These are phyloP conservation scores for Microglena sp. DNA, from an alignment of 139 green algal species.

Conservation along the genomic window DNA sequence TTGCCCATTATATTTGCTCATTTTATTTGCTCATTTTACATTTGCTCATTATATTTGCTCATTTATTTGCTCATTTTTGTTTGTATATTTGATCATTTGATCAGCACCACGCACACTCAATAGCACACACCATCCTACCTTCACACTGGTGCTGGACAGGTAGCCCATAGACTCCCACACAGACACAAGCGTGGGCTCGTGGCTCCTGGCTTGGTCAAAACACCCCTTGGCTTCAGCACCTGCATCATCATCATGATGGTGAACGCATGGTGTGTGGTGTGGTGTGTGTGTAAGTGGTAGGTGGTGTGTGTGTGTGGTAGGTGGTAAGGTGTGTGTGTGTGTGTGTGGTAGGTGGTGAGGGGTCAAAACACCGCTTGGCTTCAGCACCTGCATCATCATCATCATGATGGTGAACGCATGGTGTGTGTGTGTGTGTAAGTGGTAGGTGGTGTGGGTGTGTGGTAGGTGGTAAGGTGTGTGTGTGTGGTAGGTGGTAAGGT, in stretches of 20 bases:
- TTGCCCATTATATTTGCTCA: too few species aligned
- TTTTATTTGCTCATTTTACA: conserved; percentile 9
- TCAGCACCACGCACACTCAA: neutral
- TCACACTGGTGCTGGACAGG: conserved; percentile 21
- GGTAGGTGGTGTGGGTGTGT: neutral
- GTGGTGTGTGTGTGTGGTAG: neutral
- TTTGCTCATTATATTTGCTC: conserved; percentile 18
- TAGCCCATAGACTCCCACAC: conserved; percentile 72
- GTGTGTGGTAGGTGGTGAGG: too few species aligned
- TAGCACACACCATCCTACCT: neutral
- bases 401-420: neutral
- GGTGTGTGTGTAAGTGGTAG: neutral
- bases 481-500: too few species aligned
- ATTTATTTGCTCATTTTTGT: conserved; percentile 42
- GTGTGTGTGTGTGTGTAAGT: neutral
- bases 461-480: too few species aligned
- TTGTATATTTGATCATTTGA: conserved; percentile 16
- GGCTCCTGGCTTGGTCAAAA: conserved; percentile 49
- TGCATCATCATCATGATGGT: conserved; percentile 3
- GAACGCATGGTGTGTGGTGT: neutral
- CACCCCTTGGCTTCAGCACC: conserved; percentile 30
- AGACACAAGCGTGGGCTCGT: conserved; percentile 41
- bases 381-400: neutral
- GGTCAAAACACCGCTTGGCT: neutral
- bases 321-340: too few species aligned